Percentiles rank a stretch among this genome's conserved stretches.
These are phyloP conservation scores for Phytophthora meadii DNA, from an alignment of 352 stramenopile genomes.

Conservation along the genomic window DNA sequence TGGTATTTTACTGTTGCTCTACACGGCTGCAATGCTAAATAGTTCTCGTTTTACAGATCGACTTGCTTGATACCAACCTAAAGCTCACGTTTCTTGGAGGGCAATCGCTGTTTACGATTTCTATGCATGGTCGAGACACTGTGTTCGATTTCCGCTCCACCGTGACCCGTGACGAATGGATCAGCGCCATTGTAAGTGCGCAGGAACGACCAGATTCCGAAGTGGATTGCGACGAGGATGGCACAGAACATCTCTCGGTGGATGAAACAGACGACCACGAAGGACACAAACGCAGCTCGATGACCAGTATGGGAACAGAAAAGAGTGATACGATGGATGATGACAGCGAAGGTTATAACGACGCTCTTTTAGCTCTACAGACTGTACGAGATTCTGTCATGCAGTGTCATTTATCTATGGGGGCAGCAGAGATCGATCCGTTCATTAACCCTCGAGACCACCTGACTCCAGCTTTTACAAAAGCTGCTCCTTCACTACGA, in stretches of 20 bases:
- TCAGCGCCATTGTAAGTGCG: conserved; percentile 64
- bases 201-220: conserved; percentile 44
- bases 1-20: neutral
- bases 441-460: conserved; percentile 20
- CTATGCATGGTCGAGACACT: conserved; percentile 46
- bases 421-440: conserved; percentile 35
- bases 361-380: conserved; percentile 64
- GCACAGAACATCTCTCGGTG: conserved; percentile 47
- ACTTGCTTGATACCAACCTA: conserved; percentile 59
- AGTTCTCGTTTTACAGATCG: conserved; percentile 42
- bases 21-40: neutral
- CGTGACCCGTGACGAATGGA: conserved; percentile 61
- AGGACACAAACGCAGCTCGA: conserved; percentile 13
- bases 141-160: conserved; percentile 64
- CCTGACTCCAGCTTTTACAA: conserved; percentile 13
- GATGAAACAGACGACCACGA: conserved; percentile 46
- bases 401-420: conserved; percentile 61
- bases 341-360: conserved; percentile 52
- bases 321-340: conserved; percentile 34
- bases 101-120: conserved; percentile 64
- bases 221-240: conserved; percentile 45
- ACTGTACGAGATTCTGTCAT: conserved; percentile 73
- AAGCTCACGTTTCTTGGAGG: conserved; percentile 72
- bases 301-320: conserved; percentile 25
- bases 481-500: conserved; percentile 33